These are phyloP conservation scores for Colletotrichum caudatum DNA, from an alignment of 2,329 filamentous ascomycete genomes.

Conservation along the genomic window DNA sequence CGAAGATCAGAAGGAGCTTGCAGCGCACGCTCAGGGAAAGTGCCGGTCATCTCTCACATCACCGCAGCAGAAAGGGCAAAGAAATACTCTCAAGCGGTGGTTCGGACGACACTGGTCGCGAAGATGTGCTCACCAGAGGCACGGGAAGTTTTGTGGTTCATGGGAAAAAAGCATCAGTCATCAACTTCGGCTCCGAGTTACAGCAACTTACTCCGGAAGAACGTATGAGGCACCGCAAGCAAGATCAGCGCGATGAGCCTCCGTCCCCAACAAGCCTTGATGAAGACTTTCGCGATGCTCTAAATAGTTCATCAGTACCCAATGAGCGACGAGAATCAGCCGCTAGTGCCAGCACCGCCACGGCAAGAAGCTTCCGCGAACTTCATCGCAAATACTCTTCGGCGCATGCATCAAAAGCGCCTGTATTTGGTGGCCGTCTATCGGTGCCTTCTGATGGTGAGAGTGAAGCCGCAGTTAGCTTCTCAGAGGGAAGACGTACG, in stretches of 20 bases:
- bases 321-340: constrained; percentile 69
- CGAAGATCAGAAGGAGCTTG: constrained; percentile 84
- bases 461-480: constrained; percentile 70
- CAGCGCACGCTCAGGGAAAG: constrained; percentile 91
- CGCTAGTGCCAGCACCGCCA: constrained; percentile 75
- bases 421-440: constrained; percentile 56
- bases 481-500: constrained; percentile 69
- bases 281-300: constrained; percentile 62
- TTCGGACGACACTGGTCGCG: constrained; percentile 62
- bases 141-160: constrained; percentile 95
- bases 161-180: constrained; percentile 96
- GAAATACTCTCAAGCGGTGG: constrained; percentile 74
- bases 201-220: constrained; percentile 82
- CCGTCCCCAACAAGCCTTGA: constrained; percentile 53
- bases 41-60: constrained; percentile 73
- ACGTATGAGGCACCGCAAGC: constrained; percentile 73
- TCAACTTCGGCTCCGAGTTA: constrained; percentile 95
- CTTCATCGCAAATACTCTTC: constrained; percentile 71
- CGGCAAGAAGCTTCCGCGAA: constrained; percentile 73
- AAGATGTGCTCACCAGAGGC: constrained; percentile 80
- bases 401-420: constrained; percentile 60
- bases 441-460: constrained; percentile 68
- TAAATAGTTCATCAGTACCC: constrained; percentile 58
- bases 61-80: constrained; percentile 81
- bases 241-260: constrained; percentile 57